Conservation (phyloP, 768 basidiomycete genomes). For the Leccinum boreale region DNA sequence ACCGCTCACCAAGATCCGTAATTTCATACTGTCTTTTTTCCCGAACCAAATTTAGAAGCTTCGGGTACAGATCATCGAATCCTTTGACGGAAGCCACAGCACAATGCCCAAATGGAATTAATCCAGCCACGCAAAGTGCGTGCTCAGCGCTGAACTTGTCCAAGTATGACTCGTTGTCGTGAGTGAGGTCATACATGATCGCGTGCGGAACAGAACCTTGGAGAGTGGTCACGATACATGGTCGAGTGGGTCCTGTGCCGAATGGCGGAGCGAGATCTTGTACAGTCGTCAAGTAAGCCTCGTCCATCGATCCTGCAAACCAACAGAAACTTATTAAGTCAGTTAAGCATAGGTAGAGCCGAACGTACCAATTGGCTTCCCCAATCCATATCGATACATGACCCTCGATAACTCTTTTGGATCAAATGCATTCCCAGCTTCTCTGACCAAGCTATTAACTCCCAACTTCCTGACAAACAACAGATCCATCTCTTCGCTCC, state of each 20-base stretch:
- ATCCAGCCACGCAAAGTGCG: slow-evolving; percentile 87
- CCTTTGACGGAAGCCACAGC: slow-evolving; percentile 95
- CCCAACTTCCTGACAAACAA: slow-evolving; percentile 90
- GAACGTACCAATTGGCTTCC: slow-evolving; percentile 82
- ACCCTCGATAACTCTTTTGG: slow-evolving; percentile 88
- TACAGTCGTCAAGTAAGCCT: slow-evolving; percentile 70
- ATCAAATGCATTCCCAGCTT: slow-evolving; percentile 89
- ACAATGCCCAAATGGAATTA: slow-evolving; percentile 87
- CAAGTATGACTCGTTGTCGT: slow-evolving; percentile 92
- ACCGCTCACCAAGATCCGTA: slow-evolving; percentile 51
- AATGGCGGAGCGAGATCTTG: slow-evolving; percentile 81
- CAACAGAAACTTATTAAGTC: not conserved
- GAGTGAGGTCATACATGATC: slow-evolving; percentile 91
- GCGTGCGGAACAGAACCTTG: slow-evolving; percentile 90
- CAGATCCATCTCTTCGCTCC: slow-evolving; percentile 89
- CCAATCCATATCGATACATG: slow-evolving; percentile 86
- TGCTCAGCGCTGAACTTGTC: slow-evolving; percentile 94
- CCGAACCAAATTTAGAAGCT: slow-evolving; percentile 82
- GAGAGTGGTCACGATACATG: slow-evolving; percentile 72
- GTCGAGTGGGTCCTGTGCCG: slow-evolving; percentile 74
- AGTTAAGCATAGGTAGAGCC: not conserved
- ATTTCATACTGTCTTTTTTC: slow-evolving; percentile 82
- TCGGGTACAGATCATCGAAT: slow-evolving; percentile 96
- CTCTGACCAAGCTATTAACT: slow-evolving; percentile 89
- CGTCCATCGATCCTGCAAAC: slow-evolving; percentile 84